phyloP scores from a whole-genome alignment of 805 yeast species.

The Tanozyma kutaoensis region DNA sequence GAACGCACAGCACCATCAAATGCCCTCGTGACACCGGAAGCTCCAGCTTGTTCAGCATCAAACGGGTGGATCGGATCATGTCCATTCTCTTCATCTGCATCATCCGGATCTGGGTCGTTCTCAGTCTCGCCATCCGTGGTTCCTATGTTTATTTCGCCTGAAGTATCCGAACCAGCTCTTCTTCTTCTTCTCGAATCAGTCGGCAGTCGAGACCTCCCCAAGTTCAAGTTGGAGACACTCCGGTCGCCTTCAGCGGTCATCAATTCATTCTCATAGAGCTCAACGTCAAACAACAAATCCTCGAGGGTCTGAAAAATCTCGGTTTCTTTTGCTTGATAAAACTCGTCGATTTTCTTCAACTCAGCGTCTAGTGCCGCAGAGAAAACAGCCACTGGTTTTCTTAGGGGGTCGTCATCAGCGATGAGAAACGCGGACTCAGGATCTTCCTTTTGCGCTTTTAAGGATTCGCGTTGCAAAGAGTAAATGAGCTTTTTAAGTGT shows the following conservation, averaged over 20 bases:
- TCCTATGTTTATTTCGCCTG: too few species aligned
- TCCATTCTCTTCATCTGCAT: slow-evolving; percentile 8
- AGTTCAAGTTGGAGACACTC: slow-evolving; percentile 1
- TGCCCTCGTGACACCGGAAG: slow-evolving; percentile 15
- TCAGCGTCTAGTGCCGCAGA: slow-evolving; percentile 33
- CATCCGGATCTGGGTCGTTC: slow-evolving; percentile 15
- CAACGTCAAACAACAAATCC: slow-evolving; percentile 33
- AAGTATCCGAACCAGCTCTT: too few species aligned
- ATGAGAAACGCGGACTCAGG: neutral
- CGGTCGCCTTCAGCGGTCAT: slow-evolving; percentile 1
- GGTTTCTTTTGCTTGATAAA: slow-evolving; percentile 33
- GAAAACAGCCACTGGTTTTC: slow-evolving; percentile 23
- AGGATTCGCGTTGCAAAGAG: slow-evolving; percentile 31
- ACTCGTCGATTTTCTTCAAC: slow-evolving; percentile 36
- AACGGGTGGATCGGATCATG: slow-evolving; percentile 1
- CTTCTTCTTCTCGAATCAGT: too few species aligned
- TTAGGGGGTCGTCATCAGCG: neutral
- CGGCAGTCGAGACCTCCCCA: slow-evolving; percentile 4
- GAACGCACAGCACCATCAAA: slow-evolving; percentile 35
- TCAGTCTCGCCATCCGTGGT: slow-evolving; percentile 10
- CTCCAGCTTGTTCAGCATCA: slow-evolving; percentile 16
- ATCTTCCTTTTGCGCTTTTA: slow-evolving; percentile 1
- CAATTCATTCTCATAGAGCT: too few species aligned
- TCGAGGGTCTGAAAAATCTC: slow-evolving; percentile 33
- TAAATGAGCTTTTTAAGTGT: slow-evolving; percentile 44